phyloP scores from a whole-genome alignment of 805 yeast genomes.

The Teunomyces stri region DNA sequence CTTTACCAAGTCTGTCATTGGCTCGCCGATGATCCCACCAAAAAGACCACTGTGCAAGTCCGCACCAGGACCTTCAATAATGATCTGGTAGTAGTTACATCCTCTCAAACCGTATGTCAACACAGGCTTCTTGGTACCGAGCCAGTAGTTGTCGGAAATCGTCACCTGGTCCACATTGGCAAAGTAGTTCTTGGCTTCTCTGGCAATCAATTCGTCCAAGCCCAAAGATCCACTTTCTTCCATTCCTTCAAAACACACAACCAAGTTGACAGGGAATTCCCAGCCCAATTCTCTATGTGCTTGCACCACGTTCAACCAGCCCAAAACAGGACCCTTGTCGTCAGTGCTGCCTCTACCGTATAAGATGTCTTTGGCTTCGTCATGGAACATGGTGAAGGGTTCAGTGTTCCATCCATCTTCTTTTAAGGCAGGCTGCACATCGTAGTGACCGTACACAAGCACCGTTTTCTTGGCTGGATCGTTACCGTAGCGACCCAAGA shows the following conservation, averaged over 20 bases:
- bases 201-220: conserved; percentile 74
- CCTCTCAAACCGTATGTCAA: conserved; percentile 98
- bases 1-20: conserved; percentile 88
- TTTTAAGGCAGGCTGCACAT: conserved; percentile 90
- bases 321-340: conserved; percentile 97
- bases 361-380: conserved; percentile 62
- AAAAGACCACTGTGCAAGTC: conserved; percentile 97
- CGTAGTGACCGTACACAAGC: conserved; percentile 94
- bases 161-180: conserved; percentile 91
- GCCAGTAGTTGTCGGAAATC: conserved; percentile 97
- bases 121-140: conserved; percentile 95
- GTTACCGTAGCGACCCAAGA: conserved; percentile 81
- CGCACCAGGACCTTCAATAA: conserved; percentile 88
- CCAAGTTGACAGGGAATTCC: conserved; percentile 90
- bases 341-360: conserved; percentile 95
- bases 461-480: conserved; percentile 86
- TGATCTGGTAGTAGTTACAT: conserved; percentile 84
- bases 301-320: conserved; percentile 91
- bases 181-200: conserved; percentile 78
- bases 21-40: conserved; percentile 97
- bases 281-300: conserved; percentile 83
- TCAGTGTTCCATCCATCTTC: conserved; percentile 97
- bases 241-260: conserved; percentile 97
- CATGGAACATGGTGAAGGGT: conserved; percentile 70
- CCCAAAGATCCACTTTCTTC: conserved; percentile 97